These are phyloP conservation scores for Penicillium sp. DNA, from an alignment of 2,329 filamentous ascomycete species.

Conservation along the genomic window DNA sequence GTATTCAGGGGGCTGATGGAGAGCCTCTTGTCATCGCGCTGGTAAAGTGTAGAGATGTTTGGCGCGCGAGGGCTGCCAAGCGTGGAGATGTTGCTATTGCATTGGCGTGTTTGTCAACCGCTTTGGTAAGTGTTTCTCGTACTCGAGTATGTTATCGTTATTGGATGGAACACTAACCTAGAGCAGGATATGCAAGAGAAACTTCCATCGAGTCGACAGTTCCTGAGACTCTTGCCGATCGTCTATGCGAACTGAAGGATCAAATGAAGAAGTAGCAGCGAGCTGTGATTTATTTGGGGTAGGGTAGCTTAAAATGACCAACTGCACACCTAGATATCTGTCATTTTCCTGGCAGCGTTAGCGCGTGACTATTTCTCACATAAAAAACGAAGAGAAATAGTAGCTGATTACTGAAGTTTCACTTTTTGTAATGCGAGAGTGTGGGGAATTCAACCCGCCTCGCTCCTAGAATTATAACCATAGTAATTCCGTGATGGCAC, in stretches of 20 bases:
- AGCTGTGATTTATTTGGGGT: neutral
- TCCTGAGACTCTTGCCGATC: neutral
- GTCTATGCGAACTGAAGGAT: neutral
- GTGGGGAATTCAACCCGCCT: neutral
- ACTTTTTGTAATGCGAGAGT: neutral
- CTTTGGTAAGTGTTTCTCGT: neutral
- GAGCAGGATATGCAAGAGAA: neutral
- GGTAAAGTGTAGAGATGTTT: neutral
- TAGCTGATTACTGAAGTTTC: neutral
- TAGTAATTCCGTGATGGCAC: neutral
- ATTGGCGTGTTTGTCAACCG: neutral
- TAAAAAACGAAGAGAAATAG: neutral
- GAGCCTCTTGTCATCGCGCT: neutral
- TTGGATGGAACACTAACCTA: neutral
- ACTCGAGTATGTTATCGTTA: neutral
- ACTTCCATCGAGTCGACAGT: neutral
- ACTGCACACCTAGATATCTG: neutral
- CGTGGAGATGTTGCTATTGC: neutral
- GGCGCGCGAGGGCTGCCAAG: neutral
- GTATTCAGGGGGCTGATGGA: neutral
- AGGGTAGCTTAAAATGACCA: neutral
- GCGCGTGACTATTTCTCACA: neutral
- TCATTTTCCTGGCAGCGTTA: neutral
- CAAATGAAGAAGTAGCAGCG: neutral
- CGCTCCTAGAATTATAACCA: neutral